These are phyloP conservation scores for Lachnellula cervina DNA, from an alignment of 2,329 filamentous ascomycete species.

Conservation along the genomic window DNA sequence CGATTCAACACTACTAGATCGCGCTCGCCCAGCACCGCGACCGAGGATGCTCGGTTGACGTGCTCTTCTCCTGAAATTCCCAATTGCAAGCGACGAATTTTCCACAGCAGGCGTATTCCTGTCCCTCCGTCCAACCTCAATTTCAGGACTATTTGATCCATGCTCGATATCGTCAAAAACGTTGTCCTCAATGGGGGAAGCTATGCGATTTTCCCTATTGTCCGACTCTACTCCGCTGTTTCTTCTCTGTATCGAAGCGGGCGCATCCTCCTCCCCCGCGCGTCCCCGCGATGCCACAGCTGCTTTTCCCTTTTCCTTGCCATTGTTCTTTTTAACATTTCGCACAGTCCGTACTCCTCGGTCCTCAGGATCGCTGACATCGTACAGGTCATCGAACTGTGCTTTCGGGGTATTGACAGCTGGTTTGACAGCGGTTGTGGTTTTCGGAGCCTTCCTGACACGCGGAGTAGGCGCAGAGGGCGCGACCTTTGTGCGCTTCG, in stretches of 20 bases:
- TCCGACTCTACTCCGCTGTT: neutral
- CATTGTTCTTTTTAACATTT: slow-evolving; percentile 15
- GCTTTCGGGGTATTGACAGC: slow-evolving; percentile 7
- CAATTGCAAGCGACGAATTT: slow-evolving; percentile 42
- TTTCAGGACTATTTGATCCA: slow-evolving; percentile 26
- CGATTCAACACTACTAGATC: slow-evolving; percentile 31
- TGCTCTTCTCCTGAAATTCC: slow-evolving; percentile 52
- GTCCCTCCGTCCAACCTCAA: slow-evolving; percentile 28
- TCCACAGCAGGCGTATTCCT: slow-evolving; percentile 20
- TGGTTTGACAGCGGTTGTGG: slow-evolving; percentile 4
- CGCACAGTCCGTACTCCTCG: slow-evolving; percentile 10
- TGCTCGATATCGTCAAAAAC: slow-evolving; percentile 16
- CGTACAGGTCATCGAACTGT: slow-evolving; percentile 27
- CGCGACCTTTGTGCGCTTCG: slow-evolving; percentile 32
- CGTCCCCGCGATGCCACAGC: neutral
- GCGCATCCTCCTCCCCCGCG: neutral
- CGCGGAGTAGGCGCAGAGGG: slow-evolving; percentile 26
- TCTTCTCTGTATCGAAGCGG: neutral
- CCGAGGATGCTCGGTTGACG: slow-evolving; percentile 40
- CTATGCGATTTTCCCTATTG: neutral
- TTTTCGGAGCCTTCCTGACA: slow-evolving; percentile 13
- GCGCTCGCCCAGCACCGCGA: slow-evolving; percentile 16
- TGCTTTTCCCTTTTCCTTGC: slow-evolving; percentile 15
- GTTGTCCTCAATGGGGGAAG: neutral
- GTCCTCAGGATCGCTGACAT: slow-evolving; percentile 29